Conservation (phyloP, 2,329 filamentous ascomycete species). For the Claviceps sp. region DNA sequence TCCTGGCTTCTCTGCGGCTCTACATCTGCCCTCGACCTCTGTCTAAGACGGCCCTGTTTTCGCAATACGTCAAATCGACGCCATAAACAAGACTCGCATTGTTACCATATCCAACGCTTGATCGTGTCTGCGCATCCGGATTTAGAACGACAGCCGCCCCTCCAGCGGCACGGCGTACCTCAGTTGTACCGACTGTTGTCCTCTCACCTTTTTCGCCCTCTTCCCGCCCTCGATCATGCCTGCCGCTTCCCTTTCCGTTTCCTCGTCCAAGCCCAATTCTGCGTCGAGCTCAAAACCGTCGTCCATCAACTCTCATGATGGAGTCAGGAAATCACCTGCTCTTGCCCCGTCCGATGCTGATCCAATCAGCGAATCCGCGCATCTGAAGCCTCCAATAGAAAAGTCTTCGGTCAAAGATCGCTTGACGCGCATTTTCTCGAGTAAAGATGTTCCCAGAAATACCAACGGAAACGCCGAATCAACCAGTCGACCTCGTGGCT, state of each 20-base stretch:
- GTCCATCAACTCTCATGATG: constrained; percentile 26
- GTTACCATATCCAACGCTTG: neutral
- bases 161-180: constrained; percentile 1
- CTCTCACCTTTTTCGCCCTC: neutral
- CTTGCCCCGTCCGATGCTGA: constrained; percentile 26
- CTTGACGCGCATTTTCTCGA: constrained; percentile 51
- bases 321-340: constrained; percentile 26
- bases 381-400: constrained; percentile 27
- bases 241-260: neutral
- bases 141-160: neutral
- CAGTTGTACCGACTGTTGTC: neutral
- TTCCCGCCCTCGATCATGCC: constrained; percentile 1
- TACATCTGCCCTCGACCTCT: neutral
- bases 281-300: constrained; percentile 6
- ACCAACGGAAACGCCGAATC: constrained; percentile 21
- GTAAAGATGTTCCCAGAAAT: constrained; percentile 32
- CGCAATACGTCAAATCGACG: neutral
- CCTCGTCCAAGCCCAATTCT: constrained; percentile 5
- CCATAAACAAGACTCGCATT: neutral
- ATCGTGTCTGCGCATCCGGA: neutral
- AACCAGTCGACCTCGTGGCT: constrained; percentile 20
- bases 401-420: constrained; percentile 51
- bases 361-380: constrained; percentile 10
- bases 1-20: neutral
- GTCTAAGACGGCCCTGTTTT: neutral